phyloP scores from a whole-genome alignment of 2,329 filamentous ascomycete genomes.

The Triangularia verruculosa region DNA sequence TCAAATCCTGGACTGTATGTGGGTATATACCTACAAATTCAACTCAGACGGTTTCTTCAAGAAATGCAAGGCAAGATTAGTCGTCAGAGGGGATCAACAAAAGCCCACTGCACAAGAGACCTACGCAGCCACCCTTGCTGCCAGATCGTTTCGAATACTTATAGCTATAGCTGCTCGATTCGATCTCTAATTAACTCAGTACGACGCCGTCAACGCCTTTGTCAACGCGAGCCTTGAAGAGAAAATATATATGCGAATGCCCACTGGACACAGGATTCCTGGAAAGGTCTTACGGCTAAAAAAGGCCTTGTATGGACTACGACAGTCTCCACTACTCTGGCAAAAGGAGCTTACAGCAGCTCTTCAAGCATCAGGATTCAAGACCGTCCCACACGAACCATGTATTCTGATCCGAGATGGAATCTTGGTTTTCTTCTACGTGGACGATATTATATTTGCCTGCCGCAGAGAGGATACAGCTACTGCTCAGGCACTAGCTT shows the following conservation, averaged over 20 bases:
- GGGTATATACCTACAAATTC: slow-evolving; percentile 25
- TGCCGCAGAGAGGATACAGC: slow-evolving; percentile 5
- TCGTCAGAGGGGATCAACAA: slow-evolving; percentile 20
- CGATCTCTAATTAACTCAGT: slow-evolving; percentile 21
- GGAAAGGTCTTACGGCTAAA: neutral
- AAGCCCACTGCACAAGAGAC: slow-evolving; percentile 5
- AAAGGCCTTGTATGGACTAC: slow-evolving; percentile 23
- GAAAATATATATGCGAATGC: slow-evolving; percentile 17
- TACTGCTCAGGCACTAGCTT: neutral
- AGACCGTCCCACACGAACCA: slow-evolving; percentile 12
- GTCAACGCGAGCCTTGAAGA: slow-evolving; percentile 19
- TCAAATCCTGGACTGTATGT: slow-evolving; percentile 12
- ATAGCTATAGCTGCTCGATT: slow-evolving; percentile 22
- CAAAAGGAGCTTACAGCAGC: slow-evolving; percentile 18
- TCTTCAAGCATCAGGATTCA: slow-evolving; percentile 6
- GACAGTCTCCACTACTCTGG: slow-evolving; percentile 19
- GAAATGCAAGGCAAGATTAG: slow-evolving; percentile 6
- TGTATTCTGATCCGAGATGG: slow-evolving; percentile 12
- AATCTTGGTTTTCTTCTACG: too few relatives aligned
- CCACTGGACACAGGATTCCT: slow-evolving; percentile 8
- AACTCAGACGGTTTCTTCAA: slow-evolving; percentile 17
- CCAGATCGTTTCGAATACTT: slow-evolving; percentile 17
- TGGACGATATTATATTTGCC: slow-evolving; percentile 23
- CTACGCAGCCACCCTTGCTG: slow-evolving; percentile 16
- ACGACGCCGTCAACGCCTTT: slow-evolving; percentile 23